Percentiles rank a stretch among this genome's conserved stretches.
phyloP scores from a whole-genome alignment of 148 eudicot species.

The Pouteria glomerata region DNA sequence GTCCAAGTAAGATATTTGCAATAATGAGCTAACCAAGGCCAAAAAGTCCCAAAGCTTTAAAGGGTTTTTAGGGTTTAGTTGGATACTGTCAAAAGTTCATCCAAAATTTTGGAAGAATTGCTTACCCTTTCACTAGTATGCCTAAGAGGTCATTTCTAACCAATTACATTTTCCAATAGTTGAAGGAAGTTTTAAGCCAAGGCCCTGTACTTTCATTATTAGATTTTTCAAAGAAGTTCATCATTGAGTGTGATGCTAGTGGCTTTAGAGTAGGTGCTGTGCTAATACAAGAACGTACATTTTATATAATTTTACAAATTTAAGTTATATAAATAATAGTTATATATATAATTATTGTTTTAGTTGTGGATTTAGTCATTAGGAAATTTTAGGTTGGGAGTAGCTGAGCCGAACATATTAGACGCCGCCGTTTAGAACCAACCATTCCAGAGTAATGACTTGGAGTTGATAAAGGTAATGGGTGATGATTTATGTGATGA shows the following conservation, averaged over 20 bases:
- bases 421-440: too few relatives aligned
- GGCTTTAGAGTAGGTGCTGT: background rate
- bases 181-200: background rate
- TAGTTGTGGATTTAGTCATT: too few relatives aligned
- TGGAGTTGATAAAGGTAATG: too few relatives aligned
- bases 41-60: background rate
- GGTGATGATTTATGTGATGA: too few relatives aligned
- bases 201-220: background rate
- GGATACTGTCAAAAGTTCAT: background rate
- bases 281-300: background rate
- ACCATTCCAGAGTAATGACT: too few relatives aligned
- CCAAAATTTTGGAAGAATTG: background rate
- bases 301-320: too few relatives aligned
- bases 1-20: background rate
- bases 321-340: too few relatives aligned
- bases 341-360: too few relatives aligned
- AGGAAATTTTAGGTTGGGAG: too few relatives aligned
- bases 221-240: background rate
- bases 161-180: background rate
- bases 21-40: background rate
- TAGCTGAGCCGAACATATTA: too few relatives aligned
- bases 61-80: background rate
- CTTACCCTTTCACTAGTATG: background rate
- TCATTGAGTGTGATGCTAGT: background rate
- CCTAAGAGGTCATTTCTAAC: background rate